Evolutionary conservation across 179 eudicot species (phyloP).

Genomic region (Beta lomatogona): DNA sequence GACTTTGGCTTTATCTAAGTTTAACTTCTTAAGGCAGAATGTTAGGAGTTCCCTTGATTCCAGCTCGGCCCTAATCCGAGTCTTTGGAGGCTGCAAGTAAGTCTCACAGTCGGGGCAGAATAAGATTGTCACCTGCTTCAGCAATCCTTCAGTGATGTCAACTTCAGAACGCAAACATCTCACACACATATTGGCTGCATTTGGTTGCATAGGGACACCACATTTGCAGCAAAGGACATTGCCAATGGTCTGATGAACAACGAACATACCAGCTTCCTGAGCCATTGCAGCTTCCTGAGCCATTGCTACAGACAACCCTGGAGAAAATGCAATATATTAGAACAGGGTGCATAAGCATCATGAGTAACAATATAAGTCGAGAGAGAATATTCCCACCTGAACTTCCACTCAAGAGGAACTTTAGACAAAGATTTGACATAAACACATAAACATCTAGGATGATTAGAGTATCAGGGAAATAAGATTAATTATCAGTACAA

Average conservation of each 20-base stretch:
- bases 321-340: background rate
- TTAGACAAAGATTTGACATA: background rate
- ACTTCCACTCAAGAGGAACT: background rate
- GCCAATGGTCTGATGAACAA: conserved; percentile 54
- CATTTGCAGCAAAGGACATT: conserved; percentile 71
- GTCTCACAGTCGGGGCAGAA: conserved; percentile 55
- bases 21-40: conserved; percentile 53
- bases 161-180: conserved; percentile 60
- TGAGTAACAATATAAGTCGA: background rate
- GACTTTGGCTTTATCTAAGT: conserved; percentile 48
- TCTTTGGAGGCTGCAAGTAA: conserved; percentile 70
- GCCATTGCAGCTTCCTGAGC: conserved; percentile 48
- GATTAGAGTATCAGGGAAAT: background rate
- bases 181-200: conserved; percentile 76
- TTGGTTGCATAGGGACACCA: conserved; percentile 61
- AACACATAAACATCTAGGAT: background rate
- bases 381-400: background rate
- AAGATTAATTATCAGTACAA: no score
- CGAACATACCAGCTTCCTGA: conserved; percentile 54
- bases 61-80: conserved; percentile 50
- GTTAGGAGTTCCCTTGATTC: conserved; percentile 62
- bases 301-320: conserved; percentile 31
- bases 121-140: conserved; percentile 50
- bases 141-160: conserved; percentile 70
- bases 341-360: background rate